A percentile compares a stretch with the other conserved stretches of the same genome.
Conservation (phyloP, 1,139 yeast species). For the Schwanniomyces etchellsii region DNA sequence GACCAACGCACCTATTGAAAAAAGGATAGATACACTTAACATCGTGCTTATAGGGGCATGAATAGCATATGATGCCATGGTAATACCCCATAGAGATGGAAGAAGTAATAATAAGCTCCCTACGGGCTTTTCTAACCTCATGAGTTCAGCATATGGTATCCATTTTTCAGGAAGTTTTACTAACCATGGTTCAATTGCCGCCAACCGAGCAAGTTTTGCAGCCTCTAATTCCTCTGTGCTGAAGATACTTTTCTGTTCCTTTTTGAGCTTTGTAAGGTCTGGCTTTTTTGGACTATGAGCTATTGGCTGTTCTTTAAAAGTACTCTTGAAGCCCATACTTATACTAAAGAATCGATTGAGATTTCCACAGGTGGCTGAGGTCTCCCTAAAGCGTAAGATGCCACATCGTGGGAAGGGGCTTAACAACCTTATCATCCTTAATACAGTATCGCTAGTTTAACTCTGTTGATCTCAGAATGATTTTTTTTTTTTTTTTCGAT, state of each 20-base stretch:
- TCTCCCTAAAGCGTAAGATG: no score
- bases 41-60: conserved; percentile 65
- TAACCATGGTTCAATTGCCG: conserved; percentile 55
- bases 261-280: neutral
- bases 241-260: conserved; percentile 19
- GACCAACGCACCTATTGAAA: conserved; percentile 76
- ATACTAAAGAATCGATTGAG: no score
- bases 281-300: neutral
- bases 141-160: conserved; percentile 88
- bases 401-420: no score
- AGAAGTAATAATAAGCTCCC: conserved; percentile 80
- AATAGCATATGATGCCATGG: conserved; percentile 77
- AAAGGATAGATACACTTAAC: conserved; percentile 53
- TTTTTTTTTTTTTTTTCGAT: no score
- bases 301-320: conserved; percentile 2
- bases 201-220: conserved; percentile 52
- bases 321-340: no score
- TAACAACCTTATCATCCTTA: no score
- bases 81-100: conserved; percentile 78
- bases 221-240: conserved; percentile 49
- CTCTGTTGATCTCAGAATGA: no score
- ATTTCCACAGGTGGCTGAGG: no score
- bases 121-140: conserved; percentile 90
- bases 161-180: conserved; percentile 59
- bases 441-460: no score